Conservation (phyloP, 2,329 filamentous ascomycete genomes). For the Aspergillus quadricinctus region DNA sequence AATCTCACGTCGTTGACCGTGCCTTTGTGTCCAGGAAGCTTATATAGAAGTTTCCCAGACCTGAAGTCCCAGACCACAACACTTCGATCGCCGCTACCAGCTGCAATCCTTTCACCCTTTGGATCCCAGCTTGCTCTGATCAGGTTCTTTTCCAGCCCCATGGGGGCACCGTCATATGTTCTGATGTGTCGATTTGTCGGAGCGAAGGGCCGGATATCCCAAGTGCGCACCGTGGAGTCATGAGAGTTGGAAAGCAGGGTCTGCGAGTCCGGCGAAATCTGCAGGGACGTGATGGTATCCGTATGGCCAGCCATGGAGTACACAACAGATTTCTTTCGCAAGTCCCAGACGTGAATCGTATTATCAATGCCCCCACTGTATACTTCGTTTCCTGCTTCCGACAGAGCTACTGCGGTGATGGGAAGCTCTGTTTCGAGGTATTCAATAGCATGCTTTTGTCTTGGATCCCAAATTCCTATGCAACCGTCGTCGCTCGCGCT, state of each 20-base stretch:
- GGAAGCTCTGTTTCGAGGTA: slow-evolving; percentile 90
- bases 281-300: slow-evolving; percentile 85
- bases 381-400: slow-evolving; percentile 91
- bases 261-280: slow-evolving; percentile 90
- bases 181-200: slow-evolving; percentile 78
- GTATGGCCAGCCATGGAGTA: slow-evolving; percentile 87
- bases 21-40: slow-evolving; percentile 91
- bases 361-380: slow-evolving; percentile 96
- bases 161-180: slow-evolving; percentile 87
- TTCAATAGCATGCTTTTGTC: slow-evolving; percentile 81
- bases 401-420: slow-evolving; percentile 84
- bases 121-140: slow-evolving; percentile 86
- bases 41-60: slow-evolving; percentile 87
- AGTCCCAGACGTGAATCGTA: slow-evolving; percentile 94
- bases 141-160: slow-evolving; percentile 86
- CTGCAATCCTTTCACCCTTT: slow-evolving; percentile 79
- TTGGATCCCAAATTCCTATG: slow-evolving; percentile 93
- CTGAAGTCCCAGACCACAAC: slow-evolving; percentile 87
- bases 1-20: slow-evolving; percentile 94
- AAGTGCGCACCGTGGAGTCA: slow-evolving; percentile 89
- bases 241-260: slow-evolving; percentile 86
- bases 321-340: slow-evolving; percentile 82
- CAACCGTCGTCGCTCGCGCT: slow-evolving; percentile 91
- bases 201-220: slow-evolving; percentile 94
- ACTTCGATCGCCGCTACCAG: slow-evolving; percentile 84